Base-by-base conservation (phyloP, 768 basidiomycete genomes). In the Sarcodon aspratus region DNA sequence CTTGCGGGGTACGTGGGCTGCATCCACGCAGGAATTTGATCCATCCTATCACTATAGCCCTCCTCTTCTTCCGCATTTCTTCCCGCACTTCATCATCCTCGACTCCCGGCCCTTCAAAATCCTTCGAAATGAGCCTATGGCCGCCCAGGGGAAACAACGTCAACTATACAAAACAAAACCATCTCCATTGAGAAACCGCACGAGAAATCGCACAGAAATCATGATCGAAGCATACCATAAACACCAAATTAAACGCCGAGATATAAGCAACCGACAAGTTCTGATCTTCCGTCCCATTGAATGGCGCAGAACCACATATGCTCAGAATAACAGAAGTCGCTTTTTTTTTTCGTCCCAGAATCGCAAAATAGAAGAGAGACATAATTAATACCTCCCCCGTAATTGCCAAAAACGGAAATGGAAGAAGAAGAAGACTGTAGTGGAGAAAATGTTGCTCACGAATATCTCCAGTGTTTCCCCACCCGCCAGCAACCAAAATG, bases 381-480 rank as follows among this genome's bases (percentile, higher is more conserved):
- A 2, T 27, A 27, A 27, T 27, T 27, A 27, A 27, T 27, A 27
- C 5, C 21, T 27, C 21, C 21, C 2, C 21, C n/a, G n/a, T n/a
- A n/a, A 27, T 27, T 27, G 21, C 21, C 21, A 27, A 27, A 27
- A 27, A 27, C 21, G 5, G 5, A 5, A 27, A 27, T 27, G 21
- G 21, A 27, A 27, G 21, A 27, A 27, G 21, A 27, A 27, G 21
- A 27, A 27, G n/a, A n/a, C n/a, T 27, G 21, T 5, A 27, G 21
- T 27, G 3, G 21, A 27, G 21, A 27, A 27, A 27, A 27, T 27
- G 2, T 2, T 37, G 65, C 79, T 58, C 56, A 85, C 83, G 80
- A 33, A 87, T 74, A 57, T 85, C 85, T 8, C 79, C 82, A 40
- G 73, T 73, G 55, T 86, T 87, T 8, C 69, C 73, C 76, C 78